Evolutionary conservation across 306 rosid genomes (phyloP).

Genomic region (Glycine latifolia): DNA sequence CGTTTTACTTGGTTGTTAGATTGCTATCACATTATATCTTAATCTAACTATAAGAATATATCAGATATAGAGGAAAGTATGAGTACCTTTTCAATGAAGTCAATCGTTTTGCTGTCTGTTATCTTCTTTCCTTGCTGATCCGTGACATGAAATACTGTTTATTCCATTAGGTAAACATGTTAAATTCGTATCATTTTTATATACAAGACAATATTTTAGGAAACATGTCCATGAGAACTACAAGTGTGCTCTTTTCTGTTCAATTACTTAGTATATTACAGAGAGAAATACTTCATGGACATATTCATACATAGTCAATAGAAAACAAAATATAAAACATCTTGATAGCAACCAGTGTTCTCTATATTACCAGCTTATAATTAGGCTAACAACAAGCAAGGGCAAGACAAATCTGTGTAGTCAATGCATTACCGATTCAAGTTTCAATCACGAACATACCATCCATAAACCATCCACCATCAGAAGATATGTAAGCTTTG

Average conservation of each 20-base stretch:
- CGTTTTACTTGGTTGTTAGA: conserved; percentile 9
- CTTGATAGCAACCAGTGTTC: neutral
- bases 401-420: neutral
- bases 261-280: neutral
- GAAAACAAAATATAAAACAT: neutral
- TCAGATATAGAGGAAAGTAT: conserved; percentile 32
- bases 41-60: conserved; percentile 12
- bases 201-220: neutral
- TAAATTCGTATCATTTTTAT: conserved; percentile 20
- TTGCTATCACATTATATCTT: neutral
- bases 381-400: conserved; percentile 28
- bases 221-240: neutral
- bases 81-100: conserved; percentile 76
- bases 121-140: conserved; percentile 89
- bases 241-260: neutral
- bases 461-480: conserved; percentile 97
- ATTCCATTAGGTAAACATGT: conserved; percentile 41
- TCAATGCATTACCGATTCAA: conserved; percentile 16
- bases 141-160: conserved; percentile 82
- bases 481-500: conserved; percentile 85
- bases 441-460: conserved; percentile 56
- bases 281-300: neutral
- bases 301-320: conserved; percentile 1
- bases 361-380: neutral
- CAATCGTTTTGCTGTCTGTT: conserved; percentile 71